phyloP scores from a whole-genome alignment of 306 rosid species.

The Styphnolobium japonicum region DNA sequence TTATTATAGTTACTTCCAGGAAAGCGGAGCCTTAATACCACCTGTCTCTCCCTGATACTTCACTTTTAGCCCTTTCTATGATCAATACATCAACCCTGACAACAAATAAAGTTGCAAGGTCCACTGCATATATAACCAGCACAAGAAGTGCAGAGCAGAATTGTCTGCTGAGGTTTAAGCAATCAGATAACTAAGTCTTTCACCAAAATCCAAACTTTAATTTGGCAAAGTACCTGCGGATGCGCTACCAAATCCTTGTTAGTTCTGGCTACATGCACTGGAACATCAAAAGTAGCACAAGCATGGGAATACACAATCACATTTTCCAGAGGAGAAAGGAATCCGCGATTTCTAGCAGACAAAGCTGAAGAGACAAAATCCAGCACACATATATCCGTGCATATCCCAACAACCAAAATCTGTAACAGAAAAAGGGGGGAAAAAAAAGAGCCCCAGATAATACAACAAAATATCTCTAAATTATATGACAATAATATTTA shows the following conservation, averaged over 20 bases:
- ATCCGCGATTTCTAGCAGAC: constrained; percentile 67
- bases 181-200: background rate
- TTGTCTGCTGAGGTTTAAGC: background rate
- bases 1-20: no score
- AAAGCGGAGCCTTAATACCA: background rate
- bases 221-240: constrained; percentile 46
- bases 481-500: background rate
- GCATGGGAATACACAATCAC: constrained; percentile 51
- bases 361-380: constrained; percentile 73
- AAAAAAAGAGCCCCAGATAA: constrained; percentile 11
- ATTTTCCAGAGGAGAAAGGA: constrained; percentile 75
- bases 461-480: background rate
- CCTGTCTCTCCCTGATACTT: background rate
- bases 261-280: constrained; percentile 44
- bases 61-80: background rate
- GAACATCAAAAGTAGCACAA: constrained; percentile 64
- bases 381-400: constrained; percentile 88
- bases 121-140: background rate
- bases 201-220: background rate
- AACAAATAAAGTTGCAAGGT: background rate
- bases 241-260: constrained; percentile 45
- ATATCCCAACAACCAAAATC: constrained; percentile 85
- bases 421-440: constrained; percentile 34
- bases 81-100: background rate
- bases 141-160: background rate